Evolutionary conservation across 148 eudicot species (phyloP), one percentile per base, ranked within the genome.

Genomic region (Oxyria digyna): DNA sequence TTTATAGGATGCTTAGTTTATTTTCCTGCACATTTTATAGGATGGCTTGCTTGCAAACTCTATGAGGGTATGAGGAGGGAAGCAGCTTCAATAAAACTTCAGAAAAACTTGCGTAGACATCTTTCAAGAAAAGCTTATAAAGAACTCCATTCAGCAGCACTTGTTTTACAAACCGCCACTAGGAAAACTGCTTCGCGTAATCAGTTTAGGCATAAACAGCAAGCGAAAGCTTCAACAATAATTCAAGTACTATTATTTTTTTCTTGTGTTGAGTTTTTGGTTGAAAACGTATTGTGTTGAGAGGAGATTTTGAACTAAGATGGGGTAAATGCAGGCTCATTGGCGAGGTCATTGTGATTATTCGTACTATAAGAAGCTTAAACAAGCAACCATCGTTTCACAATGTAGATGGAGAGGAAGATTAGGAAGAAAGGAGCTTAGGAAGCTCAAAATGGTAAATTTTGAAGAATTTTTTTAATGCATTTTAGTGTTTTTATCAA

Each of bases 401-500:
- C 96, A 90, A 79, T 86, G 95, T 76, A 82, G 95, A 79, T 90
- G 91, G 95, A 88, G 91, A 74, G 91, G 86, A 50, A 78, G 86
- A 50, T 57, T 85, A 72, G 92, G 87, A 55, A 84, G 85, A 69
- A 86, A 64, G 82, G 96, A 93, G 81, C 84, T 93, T 74, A 79
- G 81, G 42, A 83, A 82, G 76, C 80, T 87, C 42, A 89, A 86
- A 79, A 89, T 88, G 96, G 98, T 93, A 71, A 17, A n/a, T 42
- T 65, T 63, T 23, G 35, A 63, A n/a, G 65, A 15, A 42, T 33
- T 62, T 67, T 15, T 14, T 29, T 59, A n/a, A 4, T 4, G 33
- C 7, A 29, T 57, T 26, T 3, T 14, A 24, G n/a, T 26, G 35
- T 29, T 27, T 38, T 57, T 26, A 52, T 27, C 29, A 59, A n/a